These are phyloP conservation scores for Phaeotremella skinneri DNA, from an alignment of 768 basidiomycete genomes.

Conservation along the genomic window DNA sequence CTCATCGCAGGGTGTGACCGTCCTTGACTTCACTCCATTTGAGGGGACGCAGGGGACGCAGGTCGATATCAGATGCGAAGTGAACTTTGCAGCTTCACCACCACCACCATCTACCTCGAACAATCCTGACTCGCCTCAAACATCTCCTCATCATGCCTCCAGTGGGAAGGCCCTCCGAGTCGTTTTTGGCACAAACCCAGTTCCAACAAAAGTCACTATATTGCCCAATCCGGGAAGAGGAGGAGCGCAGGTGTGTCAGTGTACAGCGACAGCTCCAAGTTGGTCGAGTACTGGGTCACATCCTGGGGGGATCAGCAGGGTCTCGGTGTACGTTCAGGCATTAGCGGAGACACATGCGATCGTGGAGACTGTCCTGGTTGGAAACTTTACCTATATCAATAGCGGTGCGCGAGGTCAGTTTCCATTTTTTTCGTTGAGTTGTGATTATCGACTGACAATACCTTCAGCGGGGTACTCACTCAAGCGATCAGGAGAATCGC, in stretches of 20 bases:
- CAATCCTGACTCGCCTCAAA: conserved; percentile 65
- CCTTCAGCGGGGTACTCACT: conserved; percentile 19
- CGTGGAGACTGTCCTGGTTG: conserved; percentile 30
- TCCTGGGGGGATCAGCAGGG: conserved; percentile 20
- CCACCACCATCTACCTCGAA: conserved; percentile 61
- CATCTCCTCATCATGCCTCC: conserved; percentile 56
- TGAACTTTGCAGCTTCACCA: conserved; percentile 56
- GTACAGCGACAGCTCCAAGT: conserved; percentile 29
- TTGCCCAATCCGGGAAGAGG: conserved; percentile 63
- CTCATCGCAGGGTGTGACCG: conserved; percentile 9
- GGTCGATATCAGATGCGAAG: conserved; percentile 65
- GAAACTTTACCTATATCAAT: conserved; percentile 31
- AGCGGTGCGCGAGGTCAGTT: conserved; percentile 24
- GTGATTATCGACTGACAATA: not conserved
- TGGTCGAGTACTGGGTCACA: conserved; percentile 55
- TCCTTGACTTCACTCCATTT: conserved; percentile 64
- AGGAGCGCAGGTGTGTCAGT: conserved; percentile 48
- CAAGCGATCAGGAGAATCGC: conserved; percentile 35
- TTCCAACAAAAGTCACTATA: conserved; percentile 62
- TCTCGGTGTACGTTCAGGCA: conserved; percentile 39
- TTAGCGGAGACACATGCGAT: conserved; percentile 29
- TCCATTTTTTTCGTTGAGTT: not conserved
- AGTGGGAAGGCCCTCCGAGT: conserved; percentile 66
- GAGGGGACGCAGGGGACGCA: conserved; percentile 65
- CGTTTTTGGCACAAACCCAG: conserved; percentile 67